A percentile compares a stretch with the other conserved stretches of the same genome.
Conservation (phyloP, 2,329 filamentous ascomycete genomes). For the Claviceps maximensis region DNA sequence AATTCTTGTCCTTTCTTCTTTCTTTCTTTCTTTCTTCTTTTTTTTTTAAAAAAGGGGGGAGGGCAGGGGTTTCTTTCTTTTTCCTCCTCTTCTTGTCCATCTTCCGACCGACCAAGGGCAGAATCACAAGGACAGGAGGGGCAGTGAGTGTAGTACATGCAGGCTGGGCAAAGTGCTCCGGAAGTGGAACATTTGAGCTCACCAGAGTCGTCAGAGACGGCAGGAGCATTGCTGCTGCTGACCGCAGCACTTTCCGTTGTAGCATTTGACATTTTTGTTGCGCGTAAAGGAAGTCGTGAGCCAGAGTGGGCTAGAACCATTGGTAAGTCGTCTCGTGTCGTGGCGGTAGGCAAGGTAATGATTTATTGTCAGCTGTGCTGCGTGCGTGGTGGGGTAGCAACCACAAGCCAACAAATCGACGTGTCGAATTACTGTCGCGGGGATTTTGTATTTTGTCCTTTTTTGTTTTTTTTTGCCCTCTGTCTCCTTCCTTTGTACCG, state of each 20-base stretch:
- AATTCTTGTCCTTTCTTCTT: background rate
- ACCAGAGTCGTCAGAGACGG: constrained; percentile 25
- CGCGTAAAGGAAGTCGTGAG: constrained; percentile 20
- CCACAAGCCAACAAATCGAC: background rate
- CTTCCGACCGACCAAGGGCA: constrained; percentile 1
- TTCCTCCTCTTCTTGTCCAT: too few species aligned
- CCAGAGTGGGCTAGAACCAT: constrained; percentile 29
- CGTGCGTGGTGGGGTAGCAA: background rate
- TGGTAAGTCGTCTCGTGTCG: constrained; percentile 11
- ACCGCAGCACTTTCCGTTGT: constrained; percentile 17
- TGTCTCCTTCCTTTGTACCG: background rate
- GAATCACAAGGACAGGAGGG: constrained; percentile 19
- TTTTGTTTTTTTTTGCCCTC: background rate
- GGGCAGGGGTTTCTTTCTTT: background rate
- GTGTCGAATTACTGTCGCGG: constrained; percentile 7
- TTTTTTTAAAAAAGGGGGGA: background rate
- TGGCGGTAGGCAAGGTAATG: background rate
- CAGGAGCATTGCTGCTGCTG: constrained; percentile 11
- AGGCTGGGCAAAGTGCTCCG: background rate
- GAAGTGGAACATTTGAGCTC: constrained; percentile 14
- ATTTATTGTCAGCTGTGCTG: constrained; percentile 6
- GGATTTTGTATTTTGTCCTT: constrained; percentile 2
- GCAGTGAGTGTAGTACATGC: constrained; percentile 14
- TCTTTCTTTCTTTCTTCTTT: background rate
- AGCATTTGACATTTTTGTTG: constrained; percentile 24